These are phyloP conservation scores for Suhomyces ambrosiae DNA, from an alignment of 1,139 yeast species.

Conservation along the genomic window DNA sequence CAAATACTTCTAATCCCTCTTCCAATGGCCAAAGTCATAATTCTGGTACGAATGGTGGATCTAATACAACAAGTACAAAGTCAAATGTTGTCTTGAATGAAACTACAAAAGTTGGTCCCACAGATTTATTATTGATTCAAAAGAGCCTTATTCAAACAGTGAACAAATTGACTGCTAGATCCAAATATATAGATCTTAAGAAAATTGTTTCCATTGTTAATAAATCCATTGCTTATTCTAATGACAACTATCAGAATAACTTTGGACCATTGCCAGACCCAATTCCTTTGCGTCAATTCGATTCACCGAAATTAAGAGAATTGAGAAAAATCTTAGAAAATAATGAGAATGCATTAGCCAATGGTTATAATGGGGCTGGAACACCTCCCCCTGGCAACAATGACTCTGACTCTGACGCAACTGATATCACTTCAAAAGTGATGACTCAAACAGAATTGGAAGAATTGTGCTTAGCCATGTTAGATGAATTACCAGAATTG, in stretches of 20 bases:
- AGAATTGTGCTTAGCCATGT: slow-evolving; percentile 80
- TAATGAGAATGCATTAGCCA: slow-evolving; percentile 28
- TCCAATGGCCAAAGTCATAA: neutral
- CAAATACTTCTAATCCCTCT: neutral
- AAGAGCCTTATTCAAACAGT: slow-evolving; percentile 28
- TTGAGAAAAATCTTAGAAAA: slow-evolving; percentile 57
- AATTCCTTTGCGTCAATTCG: slow-evolving; percentile 66
- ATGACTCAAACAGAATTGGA: slow-evolving; percentile 64
- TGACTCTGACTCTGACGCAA: slow-evolving; percentile 14
- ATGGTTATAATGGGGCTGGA: slow-evolving; percentile 5
- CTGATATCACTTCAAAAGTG: slow-evolving; percentile 12
- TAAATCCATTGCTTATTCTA: slow-evolving; percentile 34
- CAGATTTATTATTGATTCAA: slow-evolving; percentile 30
- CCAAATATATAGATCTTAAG: slow-evolving; percentile 28
- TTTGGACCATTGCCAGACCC: slow-evolving; percentile 77
- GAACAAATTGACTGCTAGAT: slow-evolving; percentile 16
- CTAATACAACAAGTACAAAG: slow-evolving; percentile 11
- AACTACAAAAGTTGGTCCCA: slow-evolving; percentile 18
- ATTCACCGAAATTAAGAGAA: slow-evolving; percentile 77
- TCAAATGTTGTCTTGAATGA: slow-evolving; percentile 18
- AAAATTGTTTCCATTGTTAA: slow-evolving; percentile 37
- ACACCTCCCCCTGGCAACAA: slow-evolving; percentile 4
- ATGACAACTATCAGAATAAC: slow-evolving; percentile 43
- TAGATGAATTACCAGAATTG: slow-evolving; percentile 86
- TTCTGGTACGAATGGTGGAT: slow-evolving; percentile 6